Base-by-base conservation (phyloP, 352 stramenopile species). In the Phytophthora multivora region DNA sequence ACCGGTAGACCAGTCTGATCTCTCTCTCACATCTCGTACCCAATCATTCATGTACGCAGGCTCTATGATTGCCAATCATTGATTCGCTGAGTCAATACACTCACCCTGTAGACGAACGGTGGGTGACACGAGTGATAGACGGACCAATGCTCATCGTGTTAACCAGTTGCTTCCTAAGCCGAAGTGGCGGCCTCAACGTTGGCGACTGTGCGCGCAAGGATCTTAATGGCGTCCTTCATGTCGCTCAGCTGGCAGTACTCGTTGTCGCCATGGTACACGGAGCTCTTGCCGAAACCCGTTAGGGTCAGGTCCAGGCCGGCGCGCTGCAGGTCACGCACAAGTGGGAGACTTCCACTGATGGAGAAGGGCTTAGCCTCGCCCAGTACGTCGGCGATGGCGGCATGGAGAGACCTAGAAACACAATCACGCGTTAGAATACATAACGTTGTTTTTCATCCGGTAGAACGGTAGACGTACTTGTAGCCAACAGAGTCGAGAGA, bases 231-330 rank as follows among this genome's bases (percentile, higher is more conserved):
- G 58, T 96, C 74, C 49, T 79, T 74, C 79, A 97, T 96, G 60
- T 94, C 86, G 59, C 66, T 93, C 25, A 97, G 68, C 45, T 63
- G 73, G 59, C 88, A 96, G 75, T 82, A 96, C 70, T 97, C 90
- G 71, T 97, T 97, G 69, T 97, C 89, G 15, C 87, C 91, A 68
- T 97, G 91, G 71, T 97, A 96, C 33, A 90, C 80, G 4, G 80
- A 77, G 51, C 77, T 91, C 72, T 86, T 84, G 53, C 82, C 82
- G 47, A 91, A 91, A 36, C 80, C 80, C 11, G 83, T 74, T 47
- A 93, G 73, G 11, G 76, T 90, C 55, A 91, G 60, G 59, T 93
- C 84, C 11, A 90, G 71, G 30, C 84, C 84, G 0, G 58, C 75
- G 26, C 86, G 83, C 66, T 91, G 80, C 25, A 95, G 66, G 53